Base-by-base conservation (phyloP, 441 rosid genomes). In the Melastoma candidum region DNA sequence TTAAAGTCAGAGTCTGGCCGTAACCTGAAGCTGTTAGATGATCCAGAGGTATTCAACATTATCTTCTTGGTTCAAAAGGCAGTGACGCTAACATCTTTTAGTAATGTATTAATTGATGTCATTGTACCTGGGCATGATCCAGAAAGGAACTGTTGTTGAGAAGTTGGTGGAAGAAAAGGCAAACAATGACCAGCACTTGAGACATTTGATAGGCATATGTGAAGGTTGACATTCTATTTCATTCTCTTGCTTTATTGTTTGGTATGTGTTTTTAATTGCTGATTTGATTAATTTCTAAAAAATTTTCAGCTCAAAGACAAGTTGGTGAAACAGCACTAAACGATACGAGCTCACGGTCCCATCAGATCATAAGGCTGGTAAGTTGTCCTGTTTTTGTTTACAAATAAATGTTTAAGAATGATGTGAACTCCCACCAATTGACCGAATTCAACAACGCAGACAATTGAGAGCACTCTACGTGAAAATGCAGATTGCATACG, bases 251-350 rank as follows among this genome's bases (percentile, higher is more conserved):
- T 29, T 43, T 45, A 3, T 48, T 52, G 46, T 55, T 44, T 2
- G 29, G 32, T 9, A 44, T 4, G 41, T 36, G 41, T 1, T 36
- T 36, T 36, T 43, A 26, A 44, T 10, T 46, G 22, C 22, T 51
- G 7, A 46, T 46, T 52, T 47, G 57, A 44, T 43, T 36, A 50
- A 25, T 48, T 57, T 29, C 47, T 44, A 56, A 36, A 12, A 64
- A 48, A 60, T 51, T 46, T 68, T 66, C 62, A 93, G 99, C 99
- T 60, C 99, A 93, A 82, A 84, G 99, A 66, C 97, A 89, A 83
- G 99, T 89, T 69, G 99, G 99, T 57, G 97, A 93, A 73, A 93
- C 99, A 54, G 93, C 95, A 55, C 77, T 93, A 66, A 93, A 93
- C 70, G 97, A 93, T 72, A 81, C 83, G 13, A 89, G 99, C 61